Percentiles rank a stretch among this genome's conserved stretches.
phyloP scores from a whole-genome alignment of 176 grass and related monocot genomes.

The Hsuehochloa calcarea region DNA sequence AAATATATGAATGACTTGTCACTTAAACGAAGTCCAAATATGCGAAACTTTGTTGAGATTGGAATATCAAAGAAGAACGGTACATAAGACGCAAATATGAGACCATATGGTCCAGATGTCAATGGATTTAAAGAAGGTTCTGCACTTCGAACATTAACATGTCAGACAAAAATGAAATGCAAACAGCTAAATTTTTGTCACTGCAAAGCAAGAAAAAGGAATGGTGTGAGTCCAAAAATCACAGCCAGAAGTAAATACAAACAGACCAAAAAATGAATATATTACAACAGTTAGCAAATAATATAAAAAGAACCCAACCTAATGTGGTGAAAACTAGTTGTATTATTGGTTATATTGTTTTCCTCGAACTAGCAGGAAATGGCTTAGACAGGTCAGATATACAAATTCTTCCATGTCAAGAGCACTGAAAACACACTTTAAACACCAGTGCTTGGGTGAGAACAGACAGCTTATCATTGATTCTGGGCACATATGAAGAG shows the following conservation, averaged over 20 bases:
- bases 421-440: not conserved
- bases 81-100: constrained; percentile 91
- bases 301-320: not conserved
- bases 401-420: not conserved
- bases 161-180: constrained; percentile 17
- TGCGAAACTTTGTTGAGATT: constrained; percentile 68
- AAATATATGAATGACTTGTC: constrained; percentile 95
- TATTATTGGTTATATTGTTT: constrained; percentile 3
- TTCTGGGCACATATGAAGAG: not conserved
- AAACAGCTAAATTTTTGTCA: not conserved
- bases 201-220: not conserved
- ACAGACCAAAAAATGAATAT: not conserved
- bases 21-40: constrained; percentile 66
- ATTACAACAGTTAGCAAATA: not conserved
- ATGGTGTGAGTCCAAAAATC: not conserved
- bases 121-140: constrained; percentile 61
- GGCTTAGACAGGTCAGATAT: not conserved
- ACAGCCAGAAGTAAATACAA: not conserved
- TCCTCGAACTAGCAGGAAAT: not conserved
- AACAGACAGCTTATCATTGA: not conserved
- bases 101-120: constrained; percentile 83
- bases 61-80: constrained; percentile 96
- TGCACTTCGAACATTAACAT: constrained; percentile 35
- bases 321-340: not conserved
- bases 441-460: not conserved